A percentile compares a stretch with the other conserved stretches of the same genome.
These are phyloP conservation scores for Alternaria incomplexa DNA, from an alignment of 2,329 filamentous ascomycete species.

Conservation along the genomic window DNA sequence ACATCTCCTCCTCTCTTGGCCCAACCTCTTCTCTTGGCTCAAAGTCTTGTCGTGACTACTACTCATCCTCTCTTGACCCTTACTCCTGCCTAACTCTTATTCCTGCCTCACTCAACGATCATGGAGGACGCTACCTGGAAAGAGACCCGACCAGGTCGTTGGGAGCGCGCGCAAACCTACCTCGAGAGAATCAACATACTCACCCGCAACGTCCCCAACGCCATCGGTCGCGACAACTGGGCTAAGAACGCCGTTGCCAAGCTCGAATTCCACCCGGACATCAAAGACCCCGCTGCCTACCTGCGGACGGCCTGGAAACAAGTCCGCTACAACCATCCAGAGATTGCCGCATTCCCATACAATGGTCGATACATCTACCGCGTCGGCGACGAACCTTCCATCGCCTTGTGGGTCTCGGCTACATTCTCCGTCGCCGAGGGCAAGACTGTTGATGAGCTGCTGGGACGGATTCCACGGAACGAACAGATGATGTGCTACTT, in stretches of 20 bases:
- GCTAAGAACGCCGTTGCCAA: slow-evolving; percentile 33
- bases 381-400: slow-evolving; percentile 25
- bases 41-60: background rate
- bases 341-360: slow-evolving; percentile 34
- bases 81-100: background rate
- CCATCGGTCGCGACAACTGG: slow-evolving; percentile 33
- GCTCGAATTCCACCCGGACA: slow-evolving; percentile 25
- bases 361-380: slow-evolving; percentile 32
- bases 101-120: background rate
- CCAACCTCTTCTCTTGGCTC: background rate
- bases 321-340: slow-evolving; percentile 34
- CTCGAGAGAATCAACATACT: slow-evolving; percentile 31
- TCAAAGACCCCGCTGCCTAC: slow-evolving; percentile 25
- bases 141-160: slow-evolving; percentile 32
- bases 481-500: slow-evolving; percentile 37
- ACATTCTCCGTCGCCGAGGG: slow-evolving; percentile 26
- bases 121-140: slow-evolving; percentile 24
- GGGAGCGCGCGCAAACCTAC: slow-evolving; percentile 30
- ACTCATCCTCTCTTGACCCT: background rate
- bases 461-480: slow-evolving; percentile 31
- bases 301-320: slow-evolving; percentile 32
- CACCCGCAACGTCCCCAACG: slow-evolving; percentile 32
- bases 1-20: background rate
- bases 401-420: slow-evolving; percentile 30
- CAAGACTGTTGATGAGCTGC: slow-evolving; percentile 25